Evolutionary conservation across 164 flowering plant species (phyloP).

Genomic region (Euptelea pleiosperma): DNA sequence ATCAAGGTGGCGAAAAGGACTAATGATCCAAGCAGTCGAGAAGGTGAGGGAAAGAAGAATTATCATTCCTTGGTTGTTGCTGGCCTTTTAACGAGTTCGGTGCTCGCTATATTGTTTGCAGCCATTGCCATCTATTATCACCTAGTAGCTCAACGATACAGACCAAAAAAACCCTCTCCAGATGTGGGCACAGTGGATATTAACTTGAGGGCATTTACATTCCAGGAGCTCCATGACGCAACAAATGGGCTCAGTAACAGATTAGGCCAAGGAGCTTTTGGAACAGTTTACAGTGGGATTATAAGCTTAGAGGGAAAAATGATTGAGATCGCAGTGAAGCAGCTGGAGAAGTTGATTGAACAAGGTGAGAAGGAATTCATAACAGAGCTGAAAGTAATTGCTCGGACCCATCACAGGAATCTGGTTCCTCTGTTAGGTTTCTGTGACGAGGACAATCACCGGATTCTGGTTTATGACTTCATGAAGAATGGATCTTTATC

Average conservation of each 20-base stretch:
- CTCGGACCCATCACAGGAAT: constrained; percentile 29
- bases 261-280: constrained; percentile 27
- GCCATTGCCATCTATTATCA: neutral
- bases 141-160: no score
- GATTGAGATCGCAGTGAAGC: constrained; percentile 29
- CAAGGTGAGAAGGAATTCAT: constrained; percentile 27
- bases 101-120: neutral
- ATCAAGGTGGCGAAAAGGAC: constrained; percentile 20
- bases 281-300: constrained; percentile 28
- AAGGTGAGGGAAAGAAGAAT: neutral
- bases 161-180: no score
- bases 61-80: neutral
- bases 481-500: constrained; percentile 23
- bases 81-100: neutral
- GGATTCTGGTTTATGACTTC: constrained; percentile 22
- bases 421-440: constrained; percentile 23
- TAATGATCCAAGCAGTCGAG: neutral
- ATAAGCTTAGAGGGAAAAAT: constrained; percentile 9
- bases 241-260: constrained; percentile 23
- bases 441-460: constrained; percentile 17
- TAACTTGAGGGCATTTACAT: constrained; percentile 24
- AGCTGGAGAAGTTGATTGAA: constrained; percentile 23
- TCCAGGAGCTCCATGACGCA: constrained; percentile 24
- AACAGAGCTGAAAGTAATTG: constrained; percentile 30
- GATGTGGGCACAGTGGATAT: no score